Evolutionary conservation across 78 protist genomes (phyloP).

Genomic region (Planoprotostelium fungivorum): DNA sequence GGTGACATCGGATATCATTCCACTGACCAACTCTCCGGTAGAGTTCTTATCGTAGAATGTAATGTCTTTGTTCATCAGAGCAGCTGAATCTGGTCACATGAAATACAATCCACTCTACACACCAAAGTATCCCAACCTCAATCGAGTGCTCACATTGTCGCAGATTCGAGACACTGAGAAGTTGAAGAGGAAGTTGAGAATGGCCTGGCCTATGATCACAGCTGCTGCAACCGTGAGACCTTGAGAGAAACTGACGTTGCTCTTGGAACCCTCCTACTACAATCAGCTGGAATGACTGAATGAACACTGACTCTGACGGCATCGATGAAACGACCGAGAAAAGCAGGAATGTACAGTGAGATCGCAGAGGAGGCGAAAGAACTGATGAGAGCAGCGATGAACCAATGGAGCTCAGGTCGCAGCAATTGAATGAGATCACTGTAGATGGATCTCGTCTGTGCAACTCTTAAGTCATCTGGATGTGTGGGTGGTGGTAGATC

Average conservation of each 20-base stretch:
- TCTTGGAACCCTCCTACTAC: no score
- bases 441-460: neutral
- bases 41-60: slow-evolving; percentile 85
- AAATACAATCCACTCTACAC: neutral
- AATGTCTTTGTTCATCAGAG: slow-evolving; percentile 48
- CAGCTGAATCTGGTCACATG: neutral
- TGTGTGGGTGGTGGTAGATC: neutral
- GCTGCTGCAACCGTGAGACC: neutral
- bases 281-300: no score
- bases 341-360: neutral
- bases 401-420: neutral
- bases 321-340: neutral
- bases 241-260: no score
- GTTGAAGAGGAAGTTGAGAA: neutral
- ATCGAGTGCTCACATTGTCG: neutral
- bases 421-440: neutral
- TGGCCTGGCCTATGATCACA: neutral
- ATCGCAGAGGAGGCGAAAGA: neutral
- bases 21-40: slow-evolving; percentile 83
- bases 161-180: neutral
- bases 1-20: slow-evolving; percentile 65
- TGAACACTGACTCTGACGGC: neutral
- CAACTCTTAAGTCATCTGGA: neutral
- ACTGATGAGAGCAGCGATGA: neutral
- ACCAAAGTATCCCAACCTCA: neutral